phyloP scores from a whole-genome alignment of 805 yeast species.

The Candida silvatica region DNA sequence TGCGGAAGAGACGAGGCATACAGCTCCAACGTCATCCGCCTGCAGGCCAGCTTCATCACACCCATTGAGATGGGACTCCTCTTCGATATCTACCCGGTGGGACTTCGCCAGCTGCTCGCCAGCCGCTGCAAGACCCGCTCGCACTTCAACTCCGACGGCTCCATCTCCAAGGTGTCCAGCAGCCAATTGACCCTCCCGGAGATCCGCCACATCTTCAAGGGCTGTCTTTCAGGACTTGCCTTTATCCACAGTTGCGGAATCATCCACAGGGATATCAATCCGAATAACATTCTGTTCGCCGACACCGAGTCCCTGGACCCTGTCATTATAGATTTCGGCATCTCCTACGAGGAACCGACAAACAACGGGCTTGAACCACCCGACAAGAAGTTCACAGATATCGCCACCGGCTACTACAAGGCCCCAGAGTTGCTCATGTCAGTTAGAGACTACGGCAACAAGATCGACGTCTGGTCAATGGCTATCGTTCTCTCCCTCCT shows the following conservation, averaged over 20 bases:
- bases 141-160: conserved; percentile 12
- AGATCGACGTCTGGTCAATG: conserved; percentile 65
- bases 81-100: conserved; percentile 30
- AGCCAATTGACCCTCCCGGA: conserved; percentile 11
- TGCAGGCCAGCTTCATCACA: conserved; percentile 10
- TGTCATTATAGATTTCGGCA: conserved; percentile 34
- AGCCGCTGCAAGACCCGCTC: conserved; percentile 24
- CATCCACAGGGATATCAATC: conserved; percentile 70
- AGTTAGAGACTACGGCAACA: conserved; percentile 39
- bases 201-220: conserved; percentile 26
- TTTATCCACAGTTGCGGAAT: conserved; percentile 63
- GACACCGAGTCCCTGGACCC: conserved; percentile 18
- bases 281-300: conserved; percentile 45
- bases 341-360: conserved; percentile 28
- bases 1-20: background rate
- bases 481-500: conserved; percentile 56
- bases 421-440: conserved; percentile 72
- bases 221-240: conserved; percentile 36
- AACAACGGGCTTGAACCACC: conserved; percentile 64
- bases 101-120: conserved; percentile 28
- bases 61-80: conserved; percentile 31
- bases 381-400: conserved; percentile 38
- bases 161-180: conserved; percentile 2
- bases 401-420: conserved; percentile 59
- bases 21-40: conserved; percentile 9